Base-by-base conservation (phyloP, 805 yeast genomes). In the Cyberlindnera maritima region DNA sequence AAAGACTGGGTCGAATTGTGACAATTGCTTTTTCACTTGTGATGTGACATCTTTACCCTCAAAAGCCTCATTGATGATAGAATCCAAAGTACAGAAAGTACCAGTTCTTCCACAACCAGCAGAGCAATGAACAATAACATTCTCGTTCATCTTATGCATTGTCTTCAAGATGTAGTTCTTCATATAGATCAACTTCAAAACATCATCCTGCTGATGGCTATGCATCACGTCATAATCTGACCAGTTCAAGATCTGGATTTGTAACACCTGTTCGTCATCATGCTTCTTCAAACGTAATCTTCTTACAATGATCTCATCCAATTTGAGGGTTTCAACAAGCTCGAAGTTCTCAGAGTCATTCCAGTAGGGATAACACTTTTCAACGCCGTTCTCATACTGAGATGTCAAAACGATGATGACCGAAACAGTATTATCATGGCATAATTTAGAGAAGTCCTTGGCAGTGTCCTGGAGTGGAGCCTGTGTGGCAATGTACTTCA, bases 41-140 rank as follows among this genome's bases (percentile, higher is more conserved):
- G 20, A 28, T 25, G n/a, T 56, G 4, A n/a, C 12, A 20, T 21
- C 28, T 20, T 33, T 26, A 25, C 28, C 19, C 15, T 38, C 43
- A 37, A 37, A 36, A n/a, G 41, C 37, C 44, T 53, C 53, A 41
- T 83, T 76, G 31, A 80, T 65, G 19, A 75, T 70, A 0, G 83
- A 73, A 59, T 88, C 95, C 19, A 85, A 67, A 1, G 89, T 79
- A 51, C 90, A 80, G 60, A 83, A 85, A 2, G 96, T 87, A 2
- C 99, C 99, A 0, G 98, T 89, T 48, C 99, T 72, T 17, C 99
- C 99, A 61, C 96, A 90, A 0, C 99, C 99, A 1, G 98, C 98
- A 7, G 96, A 88, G 61, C 99, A 92, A 66, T 92, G 98, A 21
- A 86, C 87, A 39, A 89, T 62, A 6, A 82, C 74, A 1, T 69